Evolutionary conservation across 768 basidiomycete species (phyloP).

Genomic region (Sutorius australiensis): DNA sequence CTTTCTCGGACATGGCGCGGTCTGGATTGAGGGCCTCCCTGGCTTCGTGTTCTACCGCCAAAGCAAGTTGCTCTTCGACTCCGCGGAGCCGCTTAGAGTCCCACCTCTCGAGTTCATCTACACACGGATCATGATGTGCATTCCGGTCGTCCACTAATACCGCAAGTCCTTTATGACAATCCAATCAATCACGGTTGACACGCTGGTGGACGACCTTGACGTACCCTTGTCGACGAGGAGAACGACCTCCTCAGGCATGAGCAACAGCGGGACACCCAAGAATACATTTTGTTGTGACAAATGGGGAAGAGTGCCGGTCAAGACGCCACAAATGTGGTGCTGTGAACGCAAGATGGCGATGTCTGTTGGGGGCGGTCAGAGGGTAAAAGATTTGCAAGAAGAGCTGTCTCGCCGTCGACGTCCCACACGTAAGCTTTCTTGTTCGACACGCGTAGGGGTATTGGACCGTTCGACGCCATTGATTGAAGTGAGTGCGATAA

Average conservation of each 20-base stretch:
- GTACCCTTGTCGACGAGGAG: conserved; percentile 79
- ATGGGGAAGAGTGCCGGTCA: conserved; percentile 90
- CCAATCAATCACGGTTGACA: not conserved
- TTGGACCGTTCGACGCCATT: conserved; percentile 24
- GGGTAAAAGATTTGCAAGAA: not conserved
- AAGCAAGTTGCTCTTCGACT: conserved; percentile 46
- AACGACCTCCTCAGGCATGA: conserved; percentile 91
- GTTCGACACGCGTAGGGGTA: conserved; percentile 71
- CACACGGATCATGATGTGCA: conserved; percentile 51
- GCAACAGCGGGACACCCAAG: conserved; percentile 82
- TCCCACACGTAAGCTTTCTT: conserved; percentile 87
- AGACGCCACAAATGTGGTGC: conserved; percentile 79
- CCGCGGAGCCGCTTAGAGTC: conserved; percentile 44
- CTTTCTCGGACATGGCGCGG: conserved; percentile 55
- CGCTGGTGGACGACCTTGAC: too few relatives aligned
- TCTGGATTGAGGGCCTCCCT: conserved; percentile 39
- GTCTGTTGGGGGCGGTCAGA: conserved; percentile 44
- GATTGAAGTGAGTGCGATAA: not conserved
- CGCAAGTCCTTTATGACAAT: conserved; percentile 64
- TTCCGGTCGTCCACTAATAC: conserved; percentile 68
- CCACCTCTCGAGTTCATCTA: conserved; percentile 51
- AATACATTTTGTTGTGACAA: conserved; percentile 96
- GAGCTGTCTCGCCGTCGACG: conserved; percentile 56
- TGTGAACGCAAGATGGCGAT: conserved; percentile 74
- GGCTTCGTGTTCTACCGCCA: conserved; percentile 47